A percentile compares a stretch with the other conserved stretches of the same genome.
Evolutionary conservation across 768 basidiomycete species (phyloP).

Genomic region (Suillus subaureus): DNA sequence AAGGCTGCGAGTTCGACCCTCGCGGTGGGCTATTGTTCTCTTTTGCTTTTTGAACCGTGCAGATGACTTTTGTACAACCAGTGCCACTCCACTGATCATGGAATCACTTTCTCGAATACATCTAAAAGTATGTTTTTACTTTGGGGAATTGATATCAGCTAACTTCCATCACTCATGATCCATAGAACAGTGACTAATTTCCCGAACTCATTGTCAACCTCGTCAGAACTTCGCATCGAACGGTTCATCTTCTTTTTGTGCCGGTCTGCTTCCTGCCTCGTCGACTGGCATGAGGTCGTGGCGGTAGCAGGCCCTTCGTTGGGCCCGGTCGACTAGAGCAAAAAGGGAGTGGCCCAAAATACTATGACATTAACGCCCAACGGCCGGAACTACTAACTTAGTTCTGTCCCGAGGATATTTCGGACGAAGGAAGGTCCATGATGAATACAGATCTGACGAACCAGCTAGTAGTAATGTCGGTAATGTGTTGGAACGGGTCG

Average conservation of each 20-base stretch:
- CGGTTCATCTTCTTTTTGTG: neutral
- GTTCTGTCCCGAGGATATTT: neutral
- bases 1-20: conserved; percentile 20
- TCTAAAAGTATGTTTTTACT: neutral
- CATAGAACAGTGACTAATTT: neutral
- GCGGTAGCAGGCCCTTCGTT: neutral
- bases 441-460: neutral
- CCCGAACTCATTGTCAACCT: neutral
- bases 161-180: too few relatives aligned
- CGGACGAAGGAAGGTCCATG: neutral
- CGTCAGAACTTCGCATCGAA: neutral
- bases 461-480: neutral
- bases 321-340: neutral
- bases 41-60: neutral
- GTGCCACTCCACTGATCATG: too few relatives aligned
- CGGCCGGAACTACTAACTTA: neutral
- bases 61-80: too few relatives aligned
- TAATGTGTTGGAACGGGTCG: neutral
- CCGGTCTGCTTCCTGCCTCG: neutral
- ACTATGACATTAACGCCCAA: neutral
- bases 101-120: too few relatives aligned
- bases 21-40: conserved; percentile 2
- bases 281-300: neutral
- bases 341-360: neutral
- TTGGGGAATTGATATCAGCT: neutral